phyloP scores from a whole-genome alignment of 2,329 filamentous ascomycete species.

The Plenodomus lindquistii region DNA sequence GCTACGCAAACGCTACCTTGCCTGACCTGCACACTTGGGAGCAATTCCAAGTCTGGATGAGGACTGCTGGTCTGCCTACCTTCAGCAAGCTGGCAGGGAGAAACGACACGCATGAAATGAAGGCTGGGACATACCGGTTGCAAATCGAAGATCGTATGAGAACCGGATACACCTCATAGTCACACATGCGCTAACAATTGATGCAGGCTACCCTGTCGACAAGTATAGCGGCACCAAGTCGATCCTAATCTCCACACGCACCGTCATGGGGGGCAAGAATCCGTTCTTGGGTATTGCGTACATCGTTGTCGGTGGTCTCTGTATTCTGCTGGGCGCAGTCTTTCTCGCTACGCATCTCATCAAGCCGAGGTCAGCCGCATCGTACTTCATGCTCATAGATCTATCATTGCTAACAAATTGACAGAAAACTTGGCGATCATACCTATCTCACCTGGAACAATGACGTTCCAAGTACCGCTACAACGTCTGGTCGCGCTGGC shows the following conservation, averaged over 20 bases:
- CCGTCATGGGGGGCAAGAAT: constrained; percentile 93
- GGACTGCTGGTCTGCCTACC: constrained; percentile 87
- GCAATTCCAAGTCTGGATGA: constrained; percentile 98
- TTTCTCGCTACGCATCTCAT: constrained; percentile 92
- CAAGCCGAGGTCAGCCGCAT: constrained; percentile 72
- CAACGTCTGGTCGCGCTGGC: constrained; percentile 51
- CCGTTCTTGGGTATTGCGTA: constrained; percentile 96
- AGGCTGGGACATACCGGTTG: constrained; percentile 72
- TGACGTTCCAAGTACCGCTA: constrained; percentile 62
- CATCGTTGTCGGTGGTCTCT: constrained; percentile 89
- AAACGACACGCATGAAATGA: constrained; percentile 73
- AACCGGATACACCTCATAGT: background rate
- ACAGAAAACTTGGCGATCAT: constrained; percentile 94
- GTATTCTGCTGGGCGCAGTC: constrained; percentile 81
- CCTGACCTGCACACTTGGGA: constrained; percentile 77
- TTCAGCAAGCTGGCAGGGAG: constrained; percentile 92
- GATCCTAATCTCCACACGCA: constrained; percentile 84
- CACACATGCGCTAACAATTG: constrained; percentile 22
- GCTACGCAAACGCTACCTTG: constrained; percentile 68
- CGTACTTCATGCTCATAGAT: background rate
- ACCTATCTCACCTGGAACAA: constrained; percentile 97
- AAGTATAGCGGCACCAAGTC: constrained; percentile 86
- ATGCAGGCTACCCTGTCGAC: constrained; percentile 75
- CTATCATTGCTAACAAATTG: constrained; percentile 16
- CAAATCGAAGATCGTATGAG: constrained; percentile 76